A percentile compares a stretch with the other conserved stretches of the same genome.
These are phyloP conservation scores for Beta corolliflora DNA, from an alignment of 179 eudicot species.

Conservation along the genomic window DNA sequence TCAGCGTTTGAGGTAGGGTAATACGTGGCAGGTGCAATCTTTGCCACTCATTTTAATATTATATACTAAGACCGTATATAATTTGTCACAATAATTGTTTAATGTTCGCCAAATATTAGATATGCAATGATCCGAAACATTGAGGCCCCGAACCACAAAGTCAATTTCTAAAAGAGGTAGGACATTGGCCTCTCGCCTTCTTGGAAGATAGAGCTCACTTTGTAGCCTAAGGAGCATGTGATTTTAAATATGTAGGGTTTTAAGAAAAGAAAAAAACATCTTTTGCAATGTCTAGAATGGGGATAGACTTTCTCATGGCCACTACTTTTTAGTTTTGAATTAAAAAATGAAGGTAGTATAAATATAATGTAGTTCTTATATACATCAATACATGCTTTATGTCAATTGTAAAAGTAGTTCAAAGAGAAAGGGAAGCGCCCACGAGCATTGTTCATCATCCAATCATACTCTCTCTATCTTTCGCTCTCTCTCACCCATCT, in stretches of 20 bases:
- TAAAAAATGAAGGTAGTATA: background rate
- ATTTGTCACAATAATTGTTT: no score
- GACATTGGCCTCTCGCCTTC: no score
- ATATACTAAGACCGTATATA: no score
- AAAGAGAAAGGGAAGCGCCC: background rate
- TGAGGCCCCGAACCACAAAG: no score
- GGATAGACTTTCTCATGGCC: background rate
- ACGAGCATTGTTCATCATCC: constrained; percentile 26
- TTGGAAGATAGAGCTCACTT: no score
- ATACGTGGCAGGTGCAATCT: no score
- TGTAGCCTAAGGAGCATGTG: background rate
- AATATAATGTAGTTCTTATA: background rate
- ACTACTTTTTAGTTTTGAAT: background rate
- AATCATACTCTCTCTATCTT: background rate
- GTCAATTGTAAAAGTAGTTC: background rate
- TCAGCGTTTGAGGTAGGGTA: no score
- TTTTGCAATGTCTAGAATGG: constrained; percentile 4
- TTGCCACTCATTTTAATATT: no score
- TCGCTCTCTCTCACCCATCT: background rate
- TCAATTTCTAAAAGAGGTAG: no score
- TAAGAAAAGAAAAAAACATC: background rate
- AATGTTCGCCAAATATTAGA: no score
- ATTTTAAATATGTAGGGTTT: constrained; percentile 5
- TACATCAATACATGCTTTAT: background rate
- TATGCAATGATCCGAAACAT: no score